These are phyloP conservation scores for Achlya hypogyna DNA, from an alignment of 352 stramenopile genomes.

Conservation along the genomic window DNA sequence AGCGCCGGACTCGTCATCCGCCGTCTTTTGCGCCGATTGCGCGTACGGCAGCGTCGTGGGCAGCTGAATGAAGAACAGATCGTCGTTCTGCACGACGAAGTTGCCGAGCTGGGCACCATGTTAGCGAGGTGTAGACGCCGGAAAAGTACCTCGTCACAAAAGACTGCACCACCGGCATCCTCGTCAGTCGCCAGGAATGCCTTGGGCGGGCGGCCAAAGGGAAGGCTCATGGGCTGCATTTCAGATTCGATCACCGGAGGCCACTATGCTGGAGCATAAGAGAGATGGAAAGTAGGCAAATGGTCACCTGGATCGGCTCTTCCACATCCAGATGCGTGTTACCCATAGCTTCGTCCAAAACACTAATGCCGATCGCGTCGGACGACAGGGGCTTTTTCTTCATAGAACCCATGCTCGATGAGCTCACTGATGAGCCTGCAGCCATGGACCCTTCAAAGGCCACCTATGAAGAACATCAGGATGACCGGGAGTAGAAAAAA, in stretches of 20 bases:
- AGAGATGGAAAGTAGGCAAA: slow-evolving; percentile 25
- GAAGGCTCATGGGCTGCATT: slow-evolving; percentile 78
- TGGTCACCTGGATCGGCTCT: slow-evolving; percentile 43
- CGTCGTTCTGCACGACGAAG: slow-evolving; percentile 47
- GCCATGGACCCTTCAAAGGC: slow-evolving; percentile 74
- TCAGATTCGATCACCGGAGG: slow-evolving; percentile 62
- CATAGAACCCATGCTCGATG: slow-evolving; percentile 27
- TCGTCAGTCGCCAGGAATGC: slow-evolving; percentile 18
- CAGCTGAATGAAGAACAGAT: slow-evolving; percentile 75
- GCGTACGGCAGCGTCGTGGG: slow-evolving; percentile 71
- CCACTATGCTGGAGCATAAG: slow-evolving; percentile 32
- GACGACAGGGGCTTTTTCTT: slow-evolving; percentile 38
- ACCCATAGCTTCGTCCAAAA: slow-evolving; percentile 52
- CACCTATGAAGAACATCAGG: slow-evolving; percentile 24
- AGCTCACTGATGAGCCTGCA: slow-evolving; percentile 67
- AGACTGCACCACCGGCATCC: slow-evolving; percentile 46
- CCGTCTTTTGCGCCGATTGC: slow-evolving; percentile 28
- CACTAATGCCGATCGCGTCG: slow-evolving; percentile 75
- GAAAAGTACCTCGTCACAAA: slow-evolving; percentile 44
- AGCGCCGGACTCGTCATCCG: slow-evolving; percentile 25
- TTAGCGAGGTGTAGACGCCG: background rate
- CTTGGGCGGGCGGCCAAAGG: slow-evolving; percentile 55
- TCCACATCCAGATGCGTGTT: slow-evolving; percentile 37
- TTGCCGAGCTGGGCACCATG: too few species aligned
- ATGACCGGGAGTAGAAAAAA: background rate